These are phyloP conservation scores for Astragalus glycyphyllos DNA, from an alignment of 306 rosid genomes.

Conservation along the genomic window DNA sequence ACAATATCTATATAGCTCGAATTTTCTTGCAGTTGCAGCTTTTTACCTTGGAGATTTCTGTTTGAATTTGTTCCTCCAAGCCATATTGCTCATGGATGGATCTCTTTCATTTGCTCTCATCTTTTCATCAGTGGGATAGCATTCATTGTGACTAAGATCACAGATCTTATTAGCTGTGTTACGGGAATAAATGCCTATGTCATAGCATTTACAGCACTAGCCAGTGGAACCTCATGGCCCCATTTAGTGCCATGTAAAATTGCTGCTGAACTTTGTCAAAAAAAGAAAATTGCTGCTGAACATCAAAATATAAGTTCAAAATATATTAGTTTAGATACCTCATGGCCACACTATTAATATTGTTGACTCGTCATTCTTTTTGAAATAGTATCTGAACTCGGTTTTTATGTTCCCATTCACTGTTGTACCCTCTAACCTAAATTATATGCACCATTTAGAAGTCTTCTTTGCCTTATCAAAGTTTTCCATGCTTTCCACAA, in stretches of 20 bases:
- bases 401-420: too few species aligned
- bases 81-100: constrained; percentile 92
- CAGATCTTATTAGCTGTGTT: constrained; percentile 95
- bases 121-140: constrained; percentile 91
- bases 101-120: constrained; percentile 81
- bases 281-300: constrained; percentile 94
- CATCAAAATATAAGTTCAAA: too few species aligned
- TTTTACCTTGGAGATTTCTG: constrained; percentile 82
- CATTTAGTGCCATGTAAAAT: constrained; percentile 98
- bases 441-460: too few species aligned
- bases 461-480: too few species aligned
- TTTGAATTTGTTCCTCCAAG: constrained; percentile 93
- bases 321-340: too few species aligned
- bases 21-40: constrained; percentile 68
- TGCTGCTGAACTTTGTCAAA: constrained; percentile 96
- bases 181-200: constrained; percentile 97
- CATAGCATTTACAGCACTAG: constrained; percentile 93
- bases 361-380: too few species aligned
- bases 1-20: constrained; percentile 53
- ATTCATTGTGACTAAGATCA: constrained; percentile 75
- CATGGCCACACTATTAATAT: too few species aligned
- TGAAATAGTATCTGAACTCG: too few species aligned
- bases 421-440: too few species aligned
- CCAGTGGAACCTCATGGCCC: constrained; percentile 97
- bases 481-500: too few species aligned